Conservation (phyloP, 2,329 filamentous ascomycete species). For the Stemphylium beticola region DNA sequence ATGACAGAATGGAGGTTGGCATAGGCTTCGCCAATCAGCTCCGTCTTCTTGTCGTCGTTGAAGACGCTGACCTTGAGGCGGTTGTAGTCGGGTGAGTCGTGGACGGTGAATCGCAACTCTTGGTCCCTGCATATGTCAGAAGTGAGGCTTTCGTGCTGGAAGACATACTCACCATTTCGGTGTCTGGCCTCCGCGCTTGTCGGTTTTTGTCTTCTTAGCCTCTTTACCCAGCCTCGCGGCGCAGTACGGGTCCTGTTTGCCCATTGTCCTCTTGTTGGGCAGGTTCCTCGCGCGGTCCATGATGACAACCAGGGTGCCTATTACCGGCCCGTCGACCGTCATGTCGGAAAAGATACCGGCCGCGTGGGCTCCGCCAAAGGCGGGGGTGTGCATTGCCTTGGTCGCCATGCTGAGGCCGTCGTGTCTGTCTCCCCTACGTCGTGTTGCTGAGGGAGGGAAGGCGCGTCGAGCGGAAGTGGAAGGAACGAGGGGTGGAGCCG, state of each 20-base stretch:
- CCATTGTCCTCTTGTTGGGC: slow-evolving; percentile 95
- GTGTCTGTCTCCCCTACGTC: not conserved
- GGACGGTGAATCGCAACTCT: slow-evolving; percentile 92
- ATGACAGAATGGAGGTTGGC: slow-evolving; percentile 83
- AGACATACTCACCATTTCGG: slow-evolving; percentile 79
- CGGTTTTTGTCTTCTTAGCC: slow-evolving; percentile 94
- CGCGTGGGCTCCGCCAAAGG: slow-evolving; percentile 71
- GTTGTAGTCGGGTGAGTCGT: slow-evolving; percentile 96
- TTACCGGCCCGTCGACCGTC: slow-evolving; percentile 88
- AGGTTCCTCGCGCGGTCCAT: slow-evolving; percentile 96
- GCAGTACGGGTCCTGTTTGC: slow-evolving; percentile 98
- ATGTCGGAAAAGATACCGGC: slow-evolving; percentile 95
- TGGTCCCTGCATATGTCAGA: slow-evolving; percentile 75
- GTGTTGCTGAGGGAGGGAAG: slow-evolving; percentile 3
- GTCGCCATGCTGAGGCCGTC: slow-evolving; percentile 42
- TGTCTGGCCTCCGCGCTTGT: slow-evolving; percentile 92
- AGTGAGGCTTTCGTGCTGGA: not conserved
- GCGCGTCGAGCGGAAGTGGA: slow-evolving; percentile 7
- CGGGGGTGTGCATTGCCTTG: slow-evolving; percentile 37
- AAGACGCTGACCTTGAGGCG: slow-evolving; percentile 95
- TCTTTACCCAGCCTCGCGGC: slow-evolving; percentile 93
- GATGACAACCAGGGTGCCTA: slow-evolving; percentile 90
- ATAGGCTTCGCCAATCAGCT: slow-evolving; percentile 94
- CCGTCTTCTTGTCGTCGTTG: slow-evolving; percentile 97
- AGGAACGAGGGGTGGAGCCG: slow-evolving; percentile 11